These are phyloP conservation scores for Cryptosporidium bovis DNA, from an alignment of 169 alveolate genomes.

Conservation along the genomic window DNA sequence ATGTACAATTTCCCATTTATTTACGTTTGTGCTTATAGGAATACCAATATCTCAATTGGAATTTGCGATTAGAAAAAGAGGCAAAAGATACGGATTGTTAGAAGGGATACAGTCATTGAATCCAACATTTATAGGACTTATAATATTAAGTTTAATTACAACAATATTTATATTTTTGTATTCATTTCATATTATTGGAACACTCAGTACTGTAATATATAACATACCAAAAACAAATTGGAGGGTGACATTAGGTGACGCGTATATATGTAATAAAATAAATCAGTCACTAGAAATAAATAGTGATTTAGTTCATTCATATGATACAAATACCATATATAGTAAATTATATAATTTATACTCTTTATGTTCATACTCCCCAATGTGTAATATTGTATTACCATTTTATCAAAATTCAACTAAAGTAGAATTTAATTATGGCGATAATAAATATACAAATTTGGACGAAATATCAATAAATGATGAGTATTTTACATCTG, in stretches of 20 bases:
- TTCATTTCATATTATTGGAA: conserved; percentile 40
- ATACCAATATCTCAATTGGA: conserved; percentile 59
- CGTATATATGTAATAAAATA: conserved; percentile 24
- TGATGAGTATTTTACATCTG: not conserved
- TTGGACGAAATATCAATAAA: not conserved
- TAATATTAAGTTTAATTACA: conserved; percentile 26
- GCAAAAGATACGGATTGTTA: conserved; percentile 40
- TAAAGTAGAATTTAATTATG: not conserved
- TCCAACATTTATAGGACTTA: conserved; percentile 19
- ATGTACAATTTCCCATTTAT: conserved; percentile 46
- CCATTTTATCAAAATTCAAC: conserved; percentile 5
- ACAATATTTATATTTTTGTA: conserved; percentile 29
- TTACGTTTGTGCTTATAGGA: conserved; percentile 54
- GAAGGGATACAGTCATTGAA: conserved; percentile 24
- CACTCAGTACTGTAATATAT: conserved; percentile 53
- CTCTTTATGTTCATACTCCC: conserved; percentile 30
- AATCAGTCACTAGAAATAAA: not conserved
- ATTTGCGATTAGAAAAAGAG: conserved; percentile 56
- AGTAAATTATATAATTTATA: conserved; percentile 1
- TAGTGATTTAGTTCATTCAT: not conserved
- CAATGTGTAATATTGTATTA: conserved; percentile 30
- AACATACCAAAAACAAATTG: conserved; percentile 23
- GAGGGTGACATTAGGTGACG: conserved; percentile 31
- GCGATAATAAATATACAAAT: not conserved
- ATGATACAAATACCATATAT: not conserved